These are phyloP conservation scores for Spathaspora sp. DNA, from an alignment of 1,139 yeast species.

Conservation along the genomic window DNA sequence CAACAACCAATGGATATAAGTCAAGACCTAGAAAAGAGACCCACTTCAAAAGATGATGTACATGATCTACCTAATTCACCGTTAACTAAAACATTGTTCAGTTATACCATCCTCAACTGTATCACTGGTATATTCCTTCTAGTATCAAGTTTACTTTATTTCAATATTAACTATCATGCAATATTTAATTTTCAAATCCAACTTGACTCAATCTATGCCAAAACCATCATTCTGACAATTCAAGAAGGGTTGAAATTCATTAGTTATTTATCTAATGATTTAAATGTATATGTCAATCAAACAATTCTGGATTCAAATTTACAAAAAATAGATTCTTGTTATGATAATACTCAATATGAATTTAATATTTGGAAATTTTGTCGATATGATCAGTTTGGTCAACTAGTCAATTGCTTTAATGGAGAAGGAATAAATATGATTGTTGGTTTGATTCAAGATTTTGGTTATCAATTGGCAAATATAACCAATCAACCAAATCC, in stretches of 20 bases:
- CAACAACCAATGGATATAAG: too few species aligned
- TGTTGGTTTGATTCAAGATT: slow-evolving; percentile 47
- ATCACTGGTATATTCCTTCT: slow-evolving; percentile 3
- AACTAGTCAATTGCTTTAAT: slow-evolving; percentile 28
- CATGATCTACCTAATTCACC: not conserved
- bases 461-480: slow-evolving; percentile 47
- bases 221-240: slow-evolving; percentile 10
- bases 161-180: not conserved
- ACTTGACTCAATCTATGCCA: slow-evolving; percentile 10
- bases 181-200: slow-evolving; percentile 5
- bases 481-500: slow-evolving; percentile 39
- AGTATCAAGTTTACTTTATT: not conserved
- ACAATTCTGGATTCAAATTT: slow-evolving; percentile 26
- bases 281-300: slow-evolving; percentile 28
- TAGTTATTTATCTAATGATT: slow-evolving; percentile 57
- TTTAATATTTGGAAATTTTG: slow-evolving; percentile 54
- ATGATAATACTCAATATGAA: slow-evolving; percentile 38
- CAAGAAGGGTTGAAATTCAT: slow-evolving; percentile 50
- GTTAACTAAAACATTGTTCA: not conserved
- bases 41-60: not conserved
- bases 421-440: slow-evolving; percentile 48
- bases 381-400: slow-evolving; percentile 24
- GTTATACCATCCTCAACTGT: slow-evolving; percentile 16
- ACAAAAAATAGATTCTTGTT: slow-evolving; percentile 44
- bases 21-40: not conserved